phyloP scores from a whole-genome alignment of 1,284 basidiomycete species.

The Mycosarcoma maydis region DNA sequence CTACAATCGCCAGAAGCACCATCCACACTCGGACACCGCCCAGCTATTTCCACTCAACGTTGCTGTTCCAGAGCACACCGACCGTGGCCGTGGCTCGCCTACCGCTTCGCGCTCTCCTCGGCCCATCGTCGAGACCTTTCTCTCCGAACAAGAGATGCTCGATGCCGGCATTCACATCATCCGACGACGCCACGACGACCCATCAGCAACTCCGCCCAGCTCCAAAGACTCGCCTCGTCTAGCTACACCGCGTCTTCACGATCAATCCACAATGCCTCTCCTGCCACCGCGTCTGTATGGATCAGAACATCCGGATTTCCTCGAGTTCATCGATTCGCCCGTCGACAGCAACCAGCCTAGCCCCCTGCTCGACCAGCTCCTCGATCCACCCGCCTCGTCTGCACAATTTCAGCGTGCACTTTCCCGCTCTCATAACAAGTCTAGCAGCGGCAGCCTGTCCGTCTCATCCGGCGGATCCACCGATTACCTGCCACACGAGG shows the following conservation, averaged over 20 bases:
- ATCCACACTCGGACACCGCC: slow-evolving; percentile 7
- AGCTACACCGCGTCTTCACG: slow-evolving; percentile 3
- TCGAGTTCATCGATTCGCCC: slow-evolving; percentile 42
- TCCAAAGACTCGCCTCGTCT: slow-evolving; percentile 7
- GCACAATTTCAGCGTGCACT: slow-evolving; percentile 14
- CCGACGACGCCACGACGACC: slow-evolving; percentile 18
- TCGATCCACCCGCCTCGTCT: slow-evolving; percentile 7
- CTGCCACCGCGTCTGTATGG: slow-evolving; percentile 30
- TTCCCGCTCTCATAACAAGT: slow-evolving; percentile 20
- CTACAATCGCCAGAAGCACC: slow-evolving; percentile 7
- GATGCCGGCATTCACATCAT: slow-evolving; percentile 49
- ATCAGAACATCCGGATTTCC: slow-evolving; percentile 41
- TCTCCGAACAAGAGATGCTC: slow-evolving; percentile 44
- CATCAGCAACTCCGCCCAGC: slow-evolving; percentile 4
- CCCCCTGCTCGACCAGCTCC: slow-evolving; percentile 23
- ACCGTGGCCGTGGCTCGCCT: slow-evolving; percentile 7
- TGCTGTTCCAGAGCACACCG: neutral
- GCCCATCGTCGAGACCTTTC: slow-evolving; percentile 23
- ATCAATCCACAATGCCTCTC: slow-evolving; percentile 3
- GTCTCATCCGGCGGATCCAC: slow-evolving; percentile 19
- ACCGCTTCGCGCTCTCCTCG: slow-evolving; percentile 7
- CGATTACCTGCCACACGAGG: slow-evolving; percentile 24
- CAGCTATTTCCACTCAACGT: slow-evolving; percentile 39
- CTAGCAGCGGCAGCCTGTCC: slow-evolving; percentile 29
- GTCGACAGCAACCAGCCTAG: slow-evolving; percentile 19